Percentiles rank a stretch among this genome's conserved stretches.
Evolutionary conservation across 2,329 filamentous ascomycete species (phyloP).

Genomic region (Graphilbum fragrans): DNA sequence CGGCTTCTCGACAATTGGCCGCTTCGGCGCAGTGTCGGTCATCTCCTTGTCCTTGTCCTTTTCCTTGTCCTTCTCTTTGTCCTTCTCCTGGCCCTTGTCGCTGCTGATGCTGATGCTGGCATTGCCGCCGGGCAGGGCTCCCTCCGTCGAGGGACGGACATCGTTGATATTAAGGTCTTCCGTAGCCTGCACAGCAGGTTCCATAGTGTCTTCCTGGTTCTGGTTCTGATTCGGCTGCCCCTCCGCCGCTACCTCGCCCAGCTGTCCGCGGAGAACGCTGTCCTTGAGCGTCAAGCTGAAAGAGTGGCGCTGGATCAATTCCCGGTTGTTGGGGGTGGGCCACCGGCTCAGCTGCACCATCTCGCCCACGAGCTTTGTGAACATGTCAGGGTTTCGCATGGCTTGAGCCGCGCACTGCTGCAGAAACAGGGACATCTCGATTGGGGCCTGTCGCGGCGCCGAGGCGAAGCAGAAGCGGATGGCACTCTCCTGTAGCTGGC

Average conservation of each 20-base stretch:
- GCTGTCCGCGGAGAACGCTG: not conserved
- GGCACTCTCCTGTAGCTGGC: constrained; percentile 83
- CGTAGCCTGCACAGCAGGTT: constrained; percentile 30
- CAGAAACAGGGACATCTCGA: constrained; percentile 62
- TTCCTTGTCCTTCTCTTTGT: not conserved
- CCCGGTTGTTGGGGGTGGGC: constrained; percentile 13
- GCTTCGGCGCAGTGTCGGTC: constrained; percentile 59
- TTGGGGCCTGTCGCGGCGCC: constrained; percentile 36
- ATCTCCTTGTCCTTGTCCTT: constrained; percentile 39
- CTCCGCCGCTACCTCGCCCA: not conserved
- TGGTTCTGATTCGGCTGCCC: not conserved
- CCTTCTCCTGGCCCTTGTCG: not conserved
- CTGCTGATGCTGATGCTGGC: not conserved
- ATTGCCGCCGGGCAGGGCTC: constrained; percentile 2
- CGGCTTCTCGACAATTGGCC: constrained; percentile 78
- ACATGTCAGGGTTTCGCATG: constrained; percentile 70
- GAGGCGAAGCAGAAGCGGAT: constrained; percentile 70
- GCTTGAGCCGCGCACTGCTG: constrained; percentile 68
- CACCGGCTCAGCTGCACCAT: constrained; percentile 63
- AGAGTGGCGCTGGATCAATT: not conserved
- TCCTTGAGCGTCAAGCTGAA: constrained; percentile 6
- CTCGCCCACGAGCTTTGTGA: constrained; percentile 79
- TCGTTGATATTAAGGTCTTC: constrained; percentile 36
- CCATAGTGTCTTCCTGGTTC: constrained; percentile 19
- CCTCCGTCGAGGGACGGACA: constrained; percentile 49